Conservation (phyloP, 495 filamentous ascomycete genomes). For the Xylaria longipes region DNA sequence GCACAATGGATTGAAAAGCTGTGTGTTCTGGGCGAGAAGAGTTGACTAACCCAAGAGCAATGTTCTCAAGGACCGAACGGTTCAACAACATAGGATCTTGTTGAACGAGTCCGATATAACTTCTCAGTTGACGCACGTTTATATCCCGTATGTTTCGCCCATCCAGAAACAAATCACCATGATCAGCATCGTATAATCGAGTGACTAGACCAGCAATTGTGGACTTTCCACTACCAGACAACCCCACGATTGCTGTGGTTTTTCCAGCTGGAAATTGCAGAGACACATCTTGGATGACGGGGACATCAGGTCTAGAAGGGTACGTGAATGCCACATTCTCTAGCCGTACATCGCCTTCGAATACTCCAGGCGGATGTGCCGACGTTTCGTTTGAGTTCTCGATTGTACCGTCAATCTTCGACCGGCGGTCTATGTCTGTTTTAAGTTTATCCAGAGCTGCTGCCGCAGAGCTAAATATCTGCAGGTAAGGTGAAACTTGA, state of each 20-base stretch:
- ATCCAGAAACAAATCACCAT: conserved; percentile 56
- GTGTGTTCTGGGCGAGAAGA: conserved; percentile 56
- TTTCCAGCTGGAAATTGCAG: conserved; percentile 61
- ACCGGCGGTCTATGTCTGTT: conserved; percentile 57
- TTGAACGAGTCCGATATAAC: conserved; percentile 66
- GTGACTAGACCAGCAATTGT: conserved; percentile 65
- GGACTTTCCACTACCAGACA: conserved; percentile 76
- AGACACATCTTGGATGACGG: conserved; percentile 56
- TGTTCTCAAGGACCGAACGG: conserved; percentile 72
- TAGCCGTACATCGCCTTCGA: conserved; percentile 56
- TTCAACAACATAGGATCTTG: conserved; percentile 71
- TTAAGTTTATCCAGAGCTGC: conserved; percentile 53
- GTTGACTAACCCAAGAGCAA: conserved; percentile 68
- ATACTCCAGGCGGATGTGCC: conserved; percentile 28
- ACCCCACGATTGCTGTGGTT: conserved; percentile 70
- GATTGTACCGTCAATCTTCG: conserved; percentile 56
- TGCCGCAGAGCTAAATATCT: conserved; percentile 63
- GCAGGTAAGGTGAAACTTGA: conserved; percentile 67
- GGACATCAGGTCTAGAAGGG: conserved; percentile 63
- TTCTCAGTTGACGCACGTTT: conserved; percentile 63
- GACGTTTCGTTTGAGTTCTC: conserved; percentile 44
- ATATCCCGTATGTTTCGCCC: conserved; percentile 59
- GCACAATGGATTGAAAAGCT: conserved; percentile 35
- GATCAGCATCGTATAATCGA: conserved; percentile 59
- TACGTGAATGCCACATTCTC: conserved; percentile 65